Evolutionary conservation across 148 eudicot genomes (phyloP), one percentile per base, ranked within the genome.

Genomic region (Beta vulgaris): DNA sequence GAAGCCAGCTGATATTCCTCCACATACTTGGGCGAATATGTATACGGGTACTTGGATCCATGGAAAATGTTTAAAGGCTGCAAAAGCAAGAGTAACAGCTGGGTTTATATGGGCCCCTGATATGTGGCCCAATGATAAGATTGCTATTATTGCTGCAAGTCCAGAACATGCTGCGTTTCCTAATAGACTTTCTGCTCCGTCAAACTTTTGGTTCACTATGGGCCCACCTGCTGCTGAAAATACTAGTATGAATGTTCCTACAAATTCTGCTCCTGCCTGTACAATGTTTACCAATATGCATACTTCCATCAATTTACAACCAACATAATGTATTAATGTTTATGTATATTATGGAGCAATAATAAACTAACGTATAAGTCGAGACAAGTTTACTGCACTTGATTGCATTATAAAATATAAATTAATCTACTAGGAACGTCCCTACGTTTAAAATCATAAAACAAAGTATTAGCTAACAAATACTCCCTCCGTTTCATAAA

Each of bases 81-180:
- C 82, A 70, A 78, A 84, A 0, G 87, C 87, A 2, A 84, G 44
- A 16, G 85, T 84, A 3, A 84, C 80, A 0, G 87, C 79, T 0
- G 87, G 87, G 69, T 84, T 82, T 1, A 82, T 70, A 68, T 84
- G 87, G 48, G 87, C 87, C 21, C 82, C 80, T 0, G 87, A 84
- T 19, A 84, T 84, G 55, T 84, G 83, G 42, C 85, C 87, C 25
- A 80, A 37, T 29, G 85, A 76, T 0, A 84, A 43, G 9, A 84
- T 76, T 2, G 67, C 76, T 2, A 84, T 69, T 73, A 76, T 62
- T 4, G 80, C 87, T 28, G 81, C 87, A 1, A 82, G 57, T 28
- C 85, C 87, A 23, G 87, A 72, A 68, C 82, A 78, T 12, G 85
- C 87, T 9, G 87, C 87, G 37, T 81, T 81, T 25, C 87, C 87